These are phyloP conservation scores for Heterococcus sp. DNA, from an alignment of 108 stramenopile species.

Conservation along the genomic window DNA sequence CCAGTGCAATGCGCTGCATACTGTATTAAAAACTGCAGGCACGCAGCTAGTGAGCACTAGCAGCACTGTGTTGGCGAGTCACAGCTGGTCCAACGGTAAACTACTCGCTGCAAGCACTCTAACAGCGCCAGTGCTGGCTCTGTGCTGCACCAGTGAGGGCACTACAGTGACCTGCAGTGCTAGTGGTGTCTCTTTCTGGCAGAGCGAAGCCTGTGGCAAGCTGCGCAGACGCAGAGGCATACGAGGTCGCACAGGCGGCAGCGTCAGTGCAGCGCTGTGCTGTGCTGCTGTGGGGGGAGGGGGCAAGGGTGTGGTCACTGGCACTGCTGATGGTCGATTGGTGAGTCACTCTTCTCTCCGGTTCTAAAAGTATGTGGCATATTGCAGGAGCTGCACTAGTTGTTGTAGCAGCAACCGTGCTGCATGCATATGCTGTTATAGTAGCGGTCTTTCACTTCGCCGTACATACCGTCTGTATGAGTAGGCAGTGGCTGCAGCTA, in stretches of 20 bases:
- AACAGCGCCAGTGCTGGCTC: background rate
- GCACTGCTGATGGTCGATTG: slow-evolving; percentile 48
- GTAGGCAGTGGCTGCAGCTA: too few relatives aligned
- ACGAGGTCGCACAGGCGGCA: background rate
- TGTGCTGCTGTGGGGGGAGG: background rate
- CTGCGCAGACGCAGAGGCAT: background rate
- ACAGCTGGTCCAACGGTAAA: background rate
- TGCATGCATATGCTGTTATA: too few relatives aligned
- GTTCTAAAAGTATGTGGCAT: too few relatives aligned
- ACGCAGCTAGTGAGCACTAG: background rate
- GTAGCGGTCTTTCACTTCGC: too few relatives aligned
- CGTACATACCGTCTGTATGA: too few relatives aligned
- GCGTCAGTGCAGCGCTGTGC: background rate
- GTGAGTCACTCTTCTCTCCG: too few relatives aligned
- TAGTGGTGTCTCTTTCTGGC: background rate
- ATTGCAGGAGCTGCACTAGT: too few relatives aligned
- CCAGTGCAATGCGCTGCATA: too few relatives aligned
- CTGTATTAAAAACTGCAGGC: background rate
- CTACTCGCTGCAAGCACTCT: background rate
- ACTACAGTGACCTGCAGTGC: background rate
- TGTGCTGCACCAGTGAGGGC: background rate
- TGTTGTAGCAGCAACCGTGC: too few relatives aligned
- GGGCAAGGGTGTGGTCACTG: slow-evolving; percentile 15
- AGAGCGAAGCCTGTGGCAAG: background rate
- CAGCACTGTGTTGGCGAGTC: background rate